phyloP scores from a whole-genome alignment of 2,329 filamentous ascomycete genomes.

The Zasmidium cellare region DNA sequence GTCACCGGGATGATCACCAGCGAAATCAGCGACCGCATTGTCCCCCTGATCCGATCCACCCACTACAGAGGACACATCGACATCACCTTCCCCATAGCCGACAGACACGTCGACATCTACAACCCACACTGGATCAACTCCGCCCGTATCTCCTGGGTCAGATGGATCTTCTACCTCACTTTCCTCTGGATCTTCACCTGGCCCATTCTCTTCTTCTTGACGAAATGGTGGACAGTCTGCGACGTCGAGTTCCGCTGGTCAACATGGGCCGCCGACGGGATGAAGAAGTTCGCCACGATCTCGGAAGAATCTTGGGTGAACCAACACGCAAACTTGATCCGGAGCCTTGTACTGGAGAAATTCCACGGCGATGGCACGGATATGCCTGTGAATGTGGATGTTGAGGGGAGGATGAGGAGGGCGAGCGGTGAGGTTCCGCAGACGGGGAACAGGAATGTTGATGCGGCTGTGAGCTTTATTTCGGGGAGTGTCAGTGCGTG shows the following conservation, averaged over 20 bases:
- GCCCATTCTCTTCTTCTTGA: conserved; percentile 68
- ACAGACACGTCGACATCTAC: conserved; percentile 62
- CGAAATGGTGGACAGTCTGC: conserved; percentile 65
- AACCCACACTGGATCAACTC: conserved; percentile 62
- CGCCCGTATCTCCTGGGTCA: conserved; percentile 68
- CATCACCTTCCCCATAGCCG: conserved; percentile 61
- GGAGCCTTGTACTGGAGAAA: conserved; percentile 59
- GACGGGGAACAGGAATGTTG: conserved; percentile 24
- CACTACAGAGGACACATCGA: conserved; percentile 65
- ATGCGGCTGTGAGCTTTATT: conserved; percentile 28
- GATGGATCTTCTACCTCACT: conserved; percentile 64
- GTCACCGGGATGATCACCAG: conserved; percentile 63
- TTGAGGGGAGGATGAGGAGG: conserved; percentile 35
- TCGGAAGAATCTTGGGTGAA: conserved; percentile 61
- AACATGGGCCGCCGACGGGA: too few relatives aligned
- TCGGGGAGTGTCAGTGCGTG: conserved; percentile 26
- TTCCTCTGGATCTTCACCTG: conserved; percentile 70
- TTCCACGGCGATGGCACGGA: conserved; percentile 46
- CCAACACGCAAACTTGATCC: conserved; percentile 62
- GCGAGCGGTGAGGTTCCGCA: conserved; percentile 15
- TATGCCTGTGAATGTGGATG: conserved; percentile 44
- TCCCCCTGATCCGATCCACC: conserved; percentile 60
- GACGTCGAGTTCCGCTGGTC: conserved; percentile 61
- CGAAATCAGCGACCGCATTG: conserved; percentile 53
- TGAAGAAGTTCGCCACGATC: conserved; percentile 51